Percentiles rank a stretch among this genome's conserved stretches.
phyloP scores from a whole-genome alignment of 345 rosid species.

The Populus ilicifolia region DNA sequence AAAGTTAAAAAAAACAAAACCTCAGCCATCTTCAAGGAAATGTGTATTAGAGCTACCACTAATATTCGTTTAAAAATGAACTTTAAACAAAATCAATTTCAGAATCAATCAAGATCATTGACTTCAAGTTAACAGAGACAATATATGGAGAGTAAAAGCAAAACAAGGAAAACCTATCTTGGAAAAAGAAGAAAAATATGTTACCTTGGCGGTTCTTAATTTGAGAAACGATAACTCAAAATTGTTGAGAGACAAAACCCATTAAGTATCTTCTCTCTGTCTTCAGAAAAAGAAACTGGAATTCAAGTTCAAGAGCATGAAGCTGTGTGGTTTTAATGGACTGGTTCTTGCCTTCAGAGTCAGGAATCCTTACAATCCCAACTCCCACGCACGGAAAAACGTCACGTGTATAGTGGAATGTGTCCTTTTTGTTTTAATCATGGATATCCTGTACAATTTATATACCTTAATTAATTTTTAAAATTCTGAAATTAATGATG shows the following conservation, averaged over 20 bases:
- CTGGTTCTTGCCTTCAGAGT: background rate
- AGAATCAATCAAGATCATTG: background rate
- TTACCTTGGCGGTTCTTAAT: background rate
- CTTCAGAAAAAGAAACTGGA: background rate
- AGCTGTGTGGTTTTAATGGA: background rate
- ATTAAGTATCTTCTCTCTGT: background rate
- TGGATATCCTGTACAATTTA: too few relatives aligned
- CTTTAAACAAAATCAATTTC: background rate
- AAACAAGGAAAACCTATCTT: background rate
- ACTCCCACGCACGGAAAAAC: background rate
- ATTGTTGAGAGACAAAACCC: background rate
- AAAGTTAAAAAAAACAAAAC: background rate
- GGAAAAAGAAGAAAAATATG: background rate
- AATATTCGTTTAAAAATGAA: background rate
- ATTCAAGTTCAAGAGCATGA: background rate
- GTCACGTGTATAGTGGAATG: background rate
- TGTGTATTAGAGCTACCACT: too few relatives aligned
- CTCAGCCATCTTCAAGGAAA: background rate
- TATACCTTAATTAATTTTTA: too few relatives aligned
- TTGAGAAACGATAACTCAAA: background rate
- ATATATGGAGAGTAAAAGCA: background rate
- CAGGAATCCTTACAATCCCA: background rate
- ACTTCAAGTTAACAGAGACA: background rate
- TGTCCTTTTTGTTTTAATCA: too few relatives aligned
- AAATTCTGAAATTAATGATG: too few relatives aligned